Conservation (phyloP, 1,284 basidiomycete species). For the Coriolopsis trogii region DNA sequence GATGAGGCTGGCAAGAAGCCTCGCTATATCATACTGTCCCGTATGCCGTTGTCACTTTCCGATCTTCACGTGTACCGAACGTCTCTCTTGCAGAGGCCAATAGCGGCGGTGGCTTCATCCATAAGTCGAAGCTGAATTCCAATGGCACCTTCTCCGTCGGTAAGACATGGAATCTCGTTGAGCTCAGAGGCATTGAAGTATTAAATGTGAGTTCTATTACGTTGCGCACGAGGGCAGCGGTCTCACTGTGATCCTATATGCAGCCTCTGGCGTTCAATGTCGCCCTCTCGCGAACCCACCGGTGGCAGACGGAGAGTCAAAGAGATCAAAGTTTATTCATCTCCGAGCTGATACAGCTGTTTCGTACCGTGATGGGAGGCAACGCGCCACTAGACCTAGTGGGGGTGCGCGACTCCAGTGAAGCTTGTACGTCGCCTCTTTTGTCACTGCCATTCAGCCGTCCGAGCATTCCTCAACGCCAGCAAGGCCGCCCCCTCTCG, state of each 20-base stretch:
- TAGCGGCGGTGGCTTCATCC: conserved; percentile 74
- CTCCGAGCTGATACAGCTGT: conserved; percentile 69
- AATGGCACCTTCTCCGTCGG: conserved; percentile 97
- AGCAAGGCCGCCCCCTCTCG: conserved; percentile 31
- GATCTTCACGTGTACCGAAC: conserved; percentile 12
- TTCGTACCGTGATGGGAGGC: conserved; percentile 59
- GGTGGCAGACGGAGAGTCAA: conserved; percentile 81
- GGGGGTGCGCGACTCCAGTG: conserved; percentile 52
- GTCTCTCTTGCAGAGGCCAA: conserved; percentile 53
- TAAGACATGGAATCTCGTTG: conserved; percentile 92
- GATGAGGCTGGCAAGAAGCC: conserved; percentile 76
- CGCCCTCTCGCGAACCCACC: conserved; percentile 84
- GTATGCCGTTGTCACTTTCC: conserved; percentile 53
- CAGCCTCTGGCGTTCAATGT: conserved; percentile 66
- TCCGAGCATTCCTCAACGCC: conserved; percentile 29
- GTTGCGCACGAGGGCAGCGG: not conserved
- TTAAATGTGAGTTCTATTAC: conserved; percentile 44
- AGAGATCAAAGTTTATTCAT: conserved; percentile 78
- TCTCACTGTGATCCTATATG: not conserved
- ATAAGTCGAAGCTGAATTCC: conserved; percentile 96
- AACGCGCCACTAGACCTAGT: conserved; percentile 52
- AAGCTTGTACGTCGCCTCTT: conserved; percentile 36
- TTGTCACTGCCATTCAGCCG: conserved; percentile 8
- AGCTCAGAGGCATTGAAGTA: conserved; percentile 82
- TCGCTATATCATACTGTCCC: conserved; percentile 84